Conservation (phyloP, 2,329 filamentous ascomycete species). For the Penicillium carneum region DNA sequence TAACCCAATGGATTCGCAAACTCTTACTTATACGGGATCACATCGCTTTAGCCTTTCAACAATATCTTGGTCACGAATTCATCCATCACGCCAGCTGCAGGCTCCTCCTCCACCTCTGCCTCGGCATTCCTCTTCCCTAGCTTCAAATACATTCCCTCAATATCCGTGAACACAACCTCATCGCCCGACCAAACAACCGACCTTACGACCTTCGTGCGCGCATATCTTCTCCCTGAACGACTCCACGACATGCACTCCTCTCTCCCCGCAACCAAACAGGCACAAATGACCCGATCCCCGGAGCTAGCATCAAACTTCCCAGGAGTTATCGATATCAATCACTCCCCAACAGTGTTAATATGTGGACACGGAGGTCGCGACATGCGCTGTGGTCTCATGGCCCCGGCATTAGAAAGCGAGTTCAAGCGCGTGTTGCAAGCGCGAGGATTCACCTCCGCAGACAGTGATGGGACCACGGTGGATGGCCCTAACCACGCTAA, state of each 20-base stretch:
- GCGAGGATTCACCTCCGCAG: slow-evolving; percentile 41
- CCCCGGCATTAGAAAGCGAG: slow-evolving; percentile 73
- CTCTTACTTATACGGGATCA: slow-evolving; percentile 9
- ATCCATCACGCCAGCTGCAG: slow-evolving; percentile 69
- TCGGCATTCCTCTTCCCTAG: slow-evolving; percentile 81
- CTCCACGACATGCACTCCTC: slow-evolving; percentile 46
- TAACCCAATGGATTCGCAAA: not conserved
- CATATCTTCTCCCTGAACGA: slow-evolving; percentile 50
- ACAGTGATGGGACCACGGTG: slow-evolving; percentile 28
- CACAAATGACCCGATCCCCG: slow-evolving; percentile 58
- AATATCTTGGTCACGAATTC: slow-evolving; percentile 78
- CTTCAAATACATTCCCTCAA: slow-evolving; percentile 79
- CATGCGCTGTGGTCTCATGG: slow-evolving; percentile 79
- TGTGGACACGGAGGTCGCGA: slow-evolving; percentile 89
- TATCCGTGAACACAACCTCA: slow-evolving; percentile 69
- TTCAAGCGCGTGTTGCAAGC: slow-evolving; percentile 62
- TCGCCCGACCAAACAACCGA: slow-evolving; percentile 25
- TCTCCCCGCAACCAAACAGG: slow-evolving; percentile 40
- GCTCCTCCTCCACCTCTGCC: slow-evolving; percentile 32
- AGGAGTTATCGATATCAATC: slow-evolving; percentile 70
- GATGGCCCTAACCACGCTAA: slow-evolving; percentile 48
- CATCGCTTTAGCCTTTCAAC: slow-evolving; percentile 73
- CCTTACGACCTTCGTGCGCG: slow-evolving; percentile 56
- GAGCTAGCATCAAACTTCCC: slow-evolving; percentile 59
- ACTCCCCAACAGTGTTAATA: slow-evolving; percentile 69